Evolutionary conservation across 2,329 filamentous ascomycete genomes (phyloP).

Genomic region (Aspergillus melleus): DNA sequence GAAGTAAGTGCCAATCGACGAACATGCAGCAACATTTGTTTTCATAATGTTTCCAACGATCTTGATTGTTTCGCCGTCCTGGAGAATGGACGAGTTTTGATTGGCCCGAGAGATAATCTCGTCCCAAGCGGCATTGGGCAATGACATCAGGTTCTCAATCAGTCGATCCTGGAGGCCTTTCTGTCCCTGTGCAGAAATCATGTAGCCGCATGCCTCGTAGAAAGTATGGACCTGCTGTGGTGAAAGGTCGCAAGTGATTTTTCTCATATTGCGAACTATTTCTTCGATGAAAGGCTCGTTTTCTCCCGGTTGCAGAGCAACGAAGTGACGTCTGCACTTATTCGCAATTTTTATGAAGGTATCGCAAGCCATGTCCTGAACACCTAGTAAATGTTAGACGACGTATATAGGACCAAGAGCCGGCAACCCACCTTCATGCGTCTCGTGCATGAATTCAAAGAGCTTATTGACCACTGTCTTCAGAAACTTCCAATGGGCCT

Average conservation of each 20-base stretch:
- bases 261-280: conserved; percentile 91
- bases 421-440: conserved; percentile 74
- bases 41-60: conserved; percentile 99
- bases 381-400: conserved; percentile 57
- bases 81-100: conserved; percentile 78
- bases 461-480: conserved; percentile 99
- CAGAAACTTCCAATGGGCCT: conserved; percentile 99
- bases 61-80: conserved; percentile 95
- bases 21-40: conserved; percentile 98
- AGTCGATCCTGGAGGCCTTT: conserved; percentile 90
- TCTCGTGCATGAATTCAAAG: conserved; percentile 99
- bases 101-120: conserved; percentile 88
- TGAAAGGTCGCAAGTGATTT: conserved; percentile 91
- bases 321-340: conserved; percentile 96
- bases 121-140: conserved; percentile 94
- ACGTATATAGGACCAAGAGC: neutral
- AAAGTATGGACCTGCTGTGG: conserved; percentile 98
- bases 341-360: conserved; percentile 99
- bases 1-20: conserved; percentile 94
- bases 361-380: conserved; percentile 99
- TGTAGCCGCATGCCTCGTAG: conserved; percentile 98
- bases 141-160: conserved; percentile 86
- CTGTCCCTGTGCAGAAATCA: conserved; percentile 97
- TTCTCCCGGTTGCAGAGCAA: conserved; percentile 91
- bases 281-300: conserved; percentile 97